These are phyloP conservation scores for Mentha longifolia DNA, from an alignment of 257 asterid species.

Conservation along the genomic window DNA sequence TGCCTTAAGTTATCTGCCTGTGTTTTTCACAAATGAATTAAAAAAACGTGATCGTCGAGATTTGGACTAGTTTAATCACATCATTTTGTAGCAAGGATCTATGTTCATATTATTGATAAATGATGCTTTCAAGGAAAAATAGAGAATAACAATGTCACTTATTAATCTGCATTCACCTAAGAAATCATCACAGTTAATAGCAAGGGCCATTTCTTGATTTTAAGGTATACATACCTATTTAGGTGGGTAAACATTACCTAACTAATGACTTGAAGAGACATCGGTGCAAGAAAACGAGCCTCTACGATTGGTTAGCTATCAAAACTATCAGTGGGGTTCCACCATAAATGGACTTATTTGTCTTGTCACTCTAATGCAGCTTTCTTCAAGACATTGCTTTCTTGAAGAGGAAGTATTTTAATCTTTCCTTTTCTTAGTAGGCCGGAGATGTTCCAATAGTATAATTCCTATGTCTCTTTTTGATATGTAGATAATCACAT, in stretches of 20 bases:
- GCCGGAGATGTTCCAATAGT: background rate
- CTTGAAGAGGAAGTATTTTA: conserved; percentile 40
- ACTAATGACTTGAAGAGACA: background rate
- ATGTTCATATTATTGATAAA: background rate
- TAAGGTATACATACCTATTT: background rate
- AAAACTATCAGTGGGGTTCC: conserved; percentile 31
- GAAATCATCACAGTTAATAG: background rate
- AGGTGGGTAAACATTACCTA: conserved; percentile 12
- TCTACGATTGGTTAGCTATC: conserved; percentile 33
- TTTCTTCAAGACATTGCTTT: conserved; percentile 31
- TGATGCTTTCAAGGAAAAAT: background rate
- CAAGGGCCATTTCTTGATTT: background rate
- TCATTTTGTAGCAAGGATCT: background rate
- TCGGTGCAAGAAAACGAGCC: background rate
- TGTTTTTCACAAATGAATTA: conserved; percentile 5
- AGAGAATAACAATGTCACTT: background rate
- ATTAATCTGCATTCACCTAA: background rate
- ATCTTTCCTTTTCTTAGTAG: conserved; percentile 32
- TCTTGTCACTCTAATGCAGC: conserved; percentile 33
- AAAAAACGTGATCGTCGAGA: conserved; percentile 14
- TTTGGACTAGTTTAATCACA: conserved; percentile 26
- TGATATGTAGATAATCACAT: background rate
- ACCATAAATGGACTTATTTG: conserved; percentile 28
- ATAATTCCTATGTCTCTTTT: conserved; percentile 4
- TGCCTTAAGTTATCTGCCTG: conserved; percentile 95